Evolutionary conservation across 139 green algal genomes (phyloP).

Genomic region (Protoeuglena noctilucae): DNA sequence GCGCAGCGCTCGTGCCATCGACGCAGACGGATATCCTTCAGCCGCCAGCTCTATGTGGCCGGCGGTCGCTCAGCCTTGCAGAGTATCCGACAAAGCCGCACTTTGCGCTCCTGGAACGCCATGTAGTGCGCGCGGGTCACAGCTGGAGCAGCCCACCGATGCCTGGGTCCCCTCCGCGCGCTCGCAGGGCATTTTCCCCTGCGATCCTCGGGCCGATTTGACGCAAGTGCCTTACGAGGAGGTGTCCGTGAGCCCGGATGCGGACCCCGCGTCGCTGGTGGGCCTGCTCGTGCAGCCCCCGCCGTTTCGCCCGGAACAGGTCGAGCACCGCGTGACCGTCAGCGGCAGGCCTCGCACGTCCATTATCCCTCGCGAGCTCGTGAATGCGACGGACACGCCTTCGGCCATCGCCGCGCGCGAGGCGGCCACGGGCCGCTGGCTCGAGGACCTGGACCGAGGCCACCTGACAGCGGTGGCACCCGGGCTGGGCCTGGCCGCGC

Average conservation of each 20-base stretch:
- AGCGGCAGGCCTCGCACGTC: background rate
- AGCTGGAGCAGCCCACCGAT: too few relatives aligned
- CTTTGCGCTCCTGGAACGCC: too few relatives aligned
- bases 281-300: background rate
- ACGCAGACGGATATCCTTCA: too few relatives aligned
- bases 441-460: conserved; percentile 5
- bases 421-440: background rate
- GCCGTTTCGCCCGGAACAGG: background rate
- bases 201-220: background rate
- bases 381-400: background rate
- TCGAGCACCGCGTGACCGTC: background rate
- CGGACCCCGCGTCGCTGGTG: background rate
- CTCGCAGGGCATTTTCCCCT: background rate
- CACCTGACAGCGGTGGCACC: background rate
- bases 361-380: conserved; percentile 2
- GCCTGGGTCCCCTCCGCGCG: background rate
- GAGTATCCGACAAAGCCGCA: too few relatives aligned
- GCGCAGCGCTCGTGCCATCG: too few relatives aligned
- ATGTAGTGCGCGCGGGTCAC: too few relatives aligned
- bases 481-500: background rate
- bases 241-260: background rate
- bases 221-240: background rate
- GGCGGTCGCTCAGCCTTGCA: too few relatives aligned
- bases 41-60: too few relatives aligned
- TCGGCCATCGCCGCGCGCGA: background rate